Percentiles rank a stretch among this genome's conserved stretches.
These are phyloP conservation scores for Dactylellina parvicollis DNA, from an alignment of 2,329 filamentous ascomycete species.

Conservation along the genomic window DNA sequence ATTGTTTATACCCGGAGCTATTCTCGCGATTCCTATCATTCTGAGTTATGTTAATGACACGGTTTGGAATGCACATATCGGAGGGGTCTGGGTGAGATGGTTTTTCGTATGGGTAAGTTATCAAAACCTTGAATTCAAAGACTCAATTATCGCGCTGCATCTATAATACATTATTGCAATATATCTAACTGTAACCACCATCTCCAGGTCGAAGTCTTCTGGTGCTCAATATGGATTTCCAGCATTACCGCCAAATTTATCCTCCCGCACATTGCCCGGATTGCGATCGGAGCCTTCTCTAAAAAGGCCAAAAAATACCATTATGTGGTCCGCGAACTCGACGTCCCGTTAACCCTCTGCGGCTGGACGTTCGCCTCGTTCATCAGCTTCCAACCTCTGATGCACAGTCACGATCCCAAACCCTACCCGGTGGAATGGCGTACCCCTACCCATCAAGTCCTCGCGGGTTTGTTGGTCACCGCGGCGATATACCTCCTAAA, in stretches of 20 bases:
- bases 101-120: slow-evolving; percentile 67
- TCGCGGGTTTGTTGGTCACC: slow-evolving; percentile 74
- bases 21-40: slow-evolving; percentile 70
- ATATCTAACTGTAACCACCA: slow-evolving; percentile 2
- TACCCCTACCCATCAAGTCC: slow-evolving; percentile 61
- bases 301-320: slow-evolving; percentile 76
- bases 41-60: slow-evolving; percentile 60
- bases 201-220: slow-evolving; percentile 71
- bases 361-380: slow-evolving; percentile 73
- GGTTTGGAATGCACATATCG: slow-evolving; percentile 57
- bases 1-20: background rate
- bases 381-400: slow-evolving; percentile 67
- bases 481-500: slow-evolving; percentile 78
- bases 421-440: slow-evolving; percentile 2
- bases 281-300: slow-evolving; percentile 74
- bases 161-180: too few species aligned
- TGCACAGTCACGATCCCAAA: slow-evolving; percentile 5
- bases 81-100: slow-evolving; percentile 65
- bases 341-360: slow-evolving; percentile 74
- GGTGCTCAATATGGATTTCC: slow-evolving; percentile 73
- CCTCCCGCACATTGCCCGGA: slow-evolving; percentile 72
- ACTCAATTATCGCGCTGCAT: background rate
- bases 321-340: slow-evolving; percentile 71
- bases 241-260: slow-evolving; percentile 71
- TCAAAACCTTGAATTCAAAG: background rate